phyloP scores from a whole-genome alignment of 2,329 filamentous ascomycete species.

The Sclerotinia subarctica region DNA sequence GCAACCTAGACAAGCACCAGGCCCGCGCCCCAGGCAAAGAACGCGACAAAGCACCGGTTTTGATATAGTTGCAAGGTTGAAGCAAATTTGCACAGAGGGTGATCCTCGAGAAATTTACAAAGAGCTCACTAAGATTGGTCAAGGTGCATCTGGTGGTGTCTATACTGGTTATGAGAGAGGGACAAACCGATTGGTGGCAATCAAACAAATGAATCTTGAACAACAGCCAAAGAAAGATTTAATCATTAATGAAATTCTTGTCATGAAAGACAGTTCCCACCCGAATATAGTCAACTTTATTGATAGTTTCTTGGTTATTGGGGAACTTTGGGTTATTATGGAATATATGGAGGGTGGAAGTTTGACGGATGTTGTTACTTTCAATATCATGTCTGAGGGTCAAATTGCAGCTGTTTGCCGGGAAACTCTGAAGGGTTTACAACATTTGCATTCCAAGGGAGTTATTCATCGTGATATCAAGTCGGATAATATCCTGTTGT shows the following conservation, averaged over 20 bases:
- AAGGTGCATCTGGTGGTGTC: constrained; percentile 94
- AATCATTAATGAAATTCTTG: constrained; percentile 98
- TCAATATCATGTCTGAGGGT: constrained; percentile 98
- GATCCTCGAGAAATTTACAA: constrained; percentile 88
- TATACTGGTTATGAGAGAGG: constrained; percentile 85
- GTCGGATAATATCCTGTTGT: constrained; percentile 94
- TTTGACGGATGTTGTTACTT: constrained; percentile 96
- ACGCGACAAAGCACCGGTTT: constrained; percentile 74
- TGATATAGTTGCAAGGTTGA: constrained; percentile 79
- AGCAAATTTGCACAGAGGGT: constrained; percentile 84
- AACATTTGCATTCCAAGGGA: constrained; percentile 94
- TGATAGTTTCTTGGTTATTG: constrained; percentile 86
- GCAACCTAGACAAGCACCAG: constrained; percentile 45
- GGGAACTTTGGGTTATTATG: constrained; percentile 98
- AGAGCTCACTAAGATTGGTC: constrained; percentile 89
- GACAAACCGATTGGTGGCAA: constrained; percentile 85
- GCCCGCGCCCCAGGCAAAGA: constrained; percentile 70
- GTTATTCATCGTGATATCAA: constrained; percentile 99
- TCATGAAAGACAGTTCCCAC: constrained; percentile 98
- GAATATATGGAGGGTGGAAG: constrained; percentile 99
- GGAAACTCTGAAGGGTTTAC: constrained; percentile 86
- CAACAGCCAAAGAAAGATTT: constrained; percentile 98
- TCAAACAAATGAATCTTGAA: constrained; percentile 99
- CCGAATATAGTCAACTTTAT: constrained; percentile 99
- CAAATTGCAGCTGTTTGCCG: constrained; percentile 95